Percentiles rank a stretch among this genome's conserved stretches.
phyloP scores from a whole-genome alignment of 768 basidiomycete genomes.

The Daedaleopsis nitida region DNA sequence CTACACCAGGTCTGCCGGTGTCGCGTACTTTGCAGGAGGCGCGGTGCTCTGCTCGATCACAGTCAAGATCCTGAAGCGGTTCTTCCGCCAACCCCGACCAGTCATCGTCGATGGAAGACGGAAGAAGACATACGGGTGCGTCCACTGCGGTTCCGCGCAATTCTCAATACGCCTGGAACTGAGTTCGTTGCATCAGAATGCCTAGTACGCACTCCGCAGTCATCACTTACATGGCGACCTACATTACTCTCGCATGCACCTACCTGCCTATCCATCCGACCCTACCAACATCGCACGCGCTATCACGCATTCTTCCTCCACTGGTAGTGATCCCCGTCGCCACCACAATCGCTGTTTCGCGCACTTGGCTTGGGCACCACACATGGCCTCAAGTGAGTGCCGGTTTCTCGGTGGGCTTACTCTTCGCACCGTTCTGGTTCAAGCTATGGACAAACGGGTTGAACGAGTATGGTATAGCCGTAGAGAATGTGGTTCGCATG shows the following conservation, averaged over 20 bases:
- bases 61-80: slow-evolving; percentile 62
- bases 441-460: slow-evolving; percentile 50
- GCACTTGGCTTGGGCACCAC: slow-evolving; percentile 79
- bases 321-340: slow-evolving; percentile 59
- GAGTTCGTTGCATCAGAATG: slow-evolving; percentile 52
- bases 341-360: slow-evolving; percentile 55
- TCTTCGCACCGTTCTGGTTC: slow-evolving; percentile 59
- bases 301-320: slow-evolving; percentile 45
- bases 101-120: slow-evolving; percentile 34
- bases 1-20: slow-evolving; percentile 63
- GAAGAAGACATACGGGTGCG: slow-evolving; percentile 72
- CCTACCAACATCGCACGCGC: slow-evolving; percentile 40
- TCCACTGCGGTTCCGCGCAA: background rate
- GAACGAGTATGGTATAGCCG: slow-evolving; percentile 29
- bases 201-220: slow-evolving; percentile 80
- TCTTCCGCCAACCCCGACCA: slow-evolving; percentile 69
- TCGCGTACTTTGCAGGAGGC: slow-evolving; percentile 60
- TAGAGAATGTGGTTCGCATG: slow-evolving; percentile 13
- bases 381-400: slow-evolving; percentile 68
- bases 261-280: slow-evolving; percentile 62
- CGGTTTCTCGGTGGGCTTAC: slow-evolving; percentile 57
- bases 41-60: slow-evolving; percentile 56
- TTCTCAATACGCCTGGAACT: background rate
- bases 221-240: slow-evolving; percentile 66
- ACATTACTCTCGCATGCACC: slow-evolving; percentile 55